Conservation (phyloP, 1,284 basidiomycete genomes). For the Ustilago crameri region DNA sequence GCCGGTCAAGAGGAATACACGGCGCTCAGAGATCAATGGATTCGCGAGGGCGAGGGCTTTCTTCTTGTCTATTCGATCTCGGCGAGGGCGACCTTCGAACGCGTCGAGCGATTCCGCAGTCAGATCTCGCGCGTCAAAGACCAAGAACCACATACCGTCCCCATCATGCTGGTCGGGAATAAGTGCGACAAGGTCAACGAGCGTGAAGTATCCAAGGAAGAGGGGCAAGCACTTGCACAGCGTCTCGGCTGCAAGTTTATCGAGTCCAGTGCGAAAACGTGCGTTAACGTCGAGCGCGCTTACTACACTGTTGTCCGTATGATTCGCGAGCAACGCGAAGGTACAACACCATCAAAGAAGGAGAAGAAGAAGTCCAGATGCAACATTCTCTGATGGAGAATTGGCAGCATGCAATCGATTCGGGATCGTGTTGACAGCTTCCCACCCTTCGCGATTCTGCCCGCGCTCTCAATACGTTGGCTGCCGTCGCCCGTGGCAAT, state of each 20-base stretch:
- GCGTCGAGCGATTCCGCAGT: constrained; percentile 67
- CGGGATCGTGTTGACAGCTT: background rate
- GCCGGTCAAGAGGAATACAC: constrained; percentile 79
- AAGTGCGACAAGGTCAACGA: constrained; percentile 85
- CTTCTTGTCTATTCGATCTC: constrained; percentile 69
- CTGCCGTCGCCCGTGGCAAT: no score
- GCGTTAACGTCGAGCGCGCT: constrained; percentile 68
- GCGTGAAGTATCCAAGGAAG: constrained; percentile 75
- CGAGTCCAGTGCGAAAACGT: constrained; percentile 69
- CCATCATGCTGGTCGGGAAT: constrained; percentile 87
- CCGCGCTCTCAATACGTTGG: background rate
- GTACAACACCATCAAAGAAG: constrained; percentile 46
- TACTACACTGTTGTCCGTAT: constrained; percentile 67
- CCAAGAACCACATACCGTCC: constrained; percentile 70
- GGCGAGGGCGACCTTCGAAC: constrained; percentile 68
- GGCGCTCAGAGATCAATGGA: constrained; percentile 69
- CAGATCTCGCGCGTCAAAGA: constrained; percentile 68
- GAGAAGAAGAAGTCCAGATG: constrained; percentile 66
- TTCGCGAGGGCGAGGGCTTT: constrained; percentile 70
- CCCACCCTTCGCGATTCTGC: background rate
- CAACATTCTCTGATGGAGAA: constrained; percentile 57
- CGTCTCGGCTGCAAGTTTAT: constrained; percentile 68
- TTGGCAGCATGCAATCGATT: background rate
- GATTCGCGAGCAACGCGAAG: constrained; percentile 64
- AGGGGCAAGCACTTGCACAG: constrained; percentile 66